A percentile compares a stretch with the other conserved stretches of the same genome.
Conservation (phyloP, 1,284 basidiomycete genomes). For the Psilocybe mexicana region DNA sequence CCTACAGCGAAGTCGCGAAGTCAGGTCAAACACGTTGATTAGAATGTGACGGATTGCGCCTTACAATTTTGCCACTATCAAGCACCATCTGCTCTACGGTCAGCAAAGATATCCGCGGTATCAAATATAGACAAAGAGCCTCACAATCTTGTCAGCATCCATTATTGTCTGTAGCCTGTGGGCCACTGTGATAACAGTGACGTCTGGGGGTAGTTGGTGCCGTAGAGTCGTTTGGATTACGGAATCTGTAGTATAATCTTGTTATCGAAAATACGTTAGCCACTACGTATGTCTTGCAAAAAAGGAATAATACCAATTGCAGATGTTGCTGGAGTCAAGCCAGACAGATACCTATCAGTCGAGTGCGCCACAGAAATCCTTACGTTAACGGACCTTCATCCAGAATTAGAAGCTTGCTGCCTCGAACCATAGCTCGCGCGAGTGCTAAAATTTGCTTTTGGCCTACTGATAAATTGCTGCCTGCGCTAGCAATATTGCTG, state of each 20-base stretch:
- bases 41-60: constrained; percentile 13
- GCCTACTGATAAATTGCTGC: constrained; percentile 68
- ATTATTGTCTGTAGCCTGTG: constrained; percentile 68
- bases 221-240: constrained; percentile 58
- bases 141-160: constrained; percentile 35
- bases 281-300: constrained; percentile 27
- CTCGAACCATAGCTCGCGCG: constrained; percentile 52
- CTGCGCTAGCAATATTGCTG: constrained; percentile 53
- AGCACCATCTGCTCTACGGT: constrained; percentile 31
- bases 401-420: constrained; percentile 59
- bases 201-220: constrained; percentile 48
- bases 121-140: constrained; percentile 19
- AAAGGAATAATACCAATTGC: constrained; percentile 40
- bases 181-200: constrained; percentile 64
- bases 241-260: constrained; percentile 56
- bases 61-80: constrained; percentile 34
- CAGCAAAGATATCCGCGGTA: not conserved
- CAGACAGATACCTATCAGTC: not conserved
- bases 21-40: not conserved
- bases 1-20: constrained; percentile 20
- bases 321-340: constrained; percentile 40
- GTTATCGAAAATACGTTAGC: constrained; percentile 11
- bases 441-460: constrained; percentile 69
- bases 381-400: constrained; percentile 50
- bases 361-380: constrained; percentile 23